Evolutionary conservation across 2,329 filamentous ascomycete genomes (phyloP).

Genomic region (Exophiala aquamarina): DNA sequence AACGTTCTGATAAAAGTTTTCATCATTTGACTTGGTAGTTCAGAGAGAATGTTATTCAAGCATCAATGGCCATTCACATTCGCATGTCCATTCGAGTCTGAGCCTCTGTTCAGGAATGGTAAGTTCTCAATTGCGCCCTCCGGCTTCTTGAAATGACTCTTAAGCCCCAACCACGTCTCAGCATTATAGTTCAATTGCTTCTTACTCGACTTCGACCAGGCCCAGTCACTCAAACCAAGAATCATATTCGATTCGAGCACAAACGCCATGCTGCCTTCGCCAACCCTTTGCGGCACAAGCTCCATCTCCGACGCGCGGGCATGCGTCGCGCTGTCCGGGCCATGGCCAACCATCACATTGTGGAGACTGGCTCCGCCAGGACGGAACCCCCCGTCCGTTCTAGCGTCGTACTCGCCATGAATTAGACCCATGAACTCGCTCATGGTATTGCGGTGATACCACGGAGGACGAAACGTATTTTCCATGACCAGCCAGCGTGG

Average conservation of each 20-base stretch:
- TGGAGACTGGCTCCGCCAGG: slow-evolving; percentile 64
- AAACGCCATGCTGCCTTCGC: slow-evolving; percentile 61
- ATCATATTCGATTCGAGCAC: slow-evolving; percentile 66
- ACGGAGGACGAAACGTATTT: slow-evolving; percentile 60
- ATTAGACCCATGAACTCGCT: slow-evolving; percentile 67
- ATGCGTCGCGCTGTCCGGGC: slow-evolving; percentile 56
- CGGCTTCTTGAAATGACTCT: slow-evolving; percentile 67
- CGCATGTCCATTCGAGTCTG: too few relatives aligned
- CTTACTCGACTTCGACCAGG: slow-evolving; percentile 66
- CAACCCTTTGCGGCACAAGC: slow-evolving; percentile 56
- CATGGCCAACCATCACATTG: slow-evolving; percentile 70
- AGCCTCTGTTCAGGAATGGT: too few relatives aligned
- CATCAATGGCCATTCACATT: too few relatives aligned
- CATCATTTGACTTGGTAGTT: too few relatives aligned
- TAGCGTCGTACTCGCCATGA: slow-evolving; percentile 59
- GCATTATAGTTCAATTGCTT: slow-evolving; percentile 71
- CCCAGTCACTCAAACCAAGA: slow-evolving; percentile 72
- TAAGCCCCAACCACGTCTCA: slow-evolving; percentile 73
- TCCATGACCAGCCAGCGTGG: slow-evolving; percentile 65
- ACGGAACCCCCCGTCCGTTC: slow-evolving; percentile 57
- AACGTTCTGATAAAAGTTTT: too few relatives aligned
- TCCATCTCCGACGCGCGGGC: slow-evolving; percentile 53
- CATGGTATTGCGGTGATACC: slow-evolving; percentile 66
- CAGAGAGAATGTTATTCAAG: too few relatives aligned
- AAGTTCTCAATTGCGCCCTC: too few relatives aligned